Base-by-base conservation (phyloP, 1,284 basidiomycete species). In the Trametes versicolor region DNA sequence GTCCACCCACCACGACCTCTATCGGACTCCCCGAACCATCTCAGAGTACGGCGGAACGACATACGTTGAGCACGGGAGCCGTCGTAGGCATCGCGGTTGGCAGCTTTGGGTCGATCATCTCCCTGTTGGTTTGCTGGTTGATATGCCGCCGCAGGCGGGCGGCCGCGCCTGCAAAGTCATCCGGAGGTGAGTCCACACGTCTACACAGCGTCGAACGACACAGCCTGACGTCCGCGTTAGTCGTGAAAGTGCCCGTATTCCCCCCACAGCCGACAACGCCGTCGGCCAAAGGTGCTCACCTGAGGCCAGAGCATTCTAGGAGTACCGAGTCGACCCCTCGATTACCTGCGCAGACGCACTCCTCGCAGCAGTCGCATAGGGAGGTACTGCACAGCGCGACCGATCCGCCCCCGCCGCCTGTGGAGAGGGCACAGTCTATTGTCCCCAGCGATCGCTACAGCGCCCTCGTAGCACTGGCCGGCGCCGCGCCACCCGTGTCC, bases 41-140 rank as follows among this genome's bases (percentile, higher is more conserved):
- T 37, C 10, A 25, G 32, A 21, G 6, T 21, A 37, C 23, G 2
- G 8, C 25, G 13, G 23, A 45, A 29, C 5, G 10, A 21, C 25
- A 1, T 13, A 29, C 4, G 53, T 9, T 45, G 27, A n/a, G 25
- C 5, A 55, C 37, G 15, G 53, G 23, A 21, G 58, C 53, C 10
- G 60, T 66, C 57, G 25, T 63, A 23, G 65, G 65, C n/a, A 49
- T 54, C 17, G 65, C 61, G 13, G 19, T 58, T 17, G 54, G 45
- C 19, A 58, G 61, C 25, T 53, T 49, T n/a, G 43, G 39, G 17
- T 47, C 56, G n/a, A 48, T 63, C 23, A n/a, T 60, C 8, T 59
- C 65, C 36, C 47, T 63, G 32, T 4, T 55, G 17, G 39, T 55
- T 1, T 27, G 36, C 34, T 6, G 47, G 61, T 13, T 15, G 6